A percentile compares a stretch with the other conserved stretches of the same genome.
Evolutionary conservation across 2,329 filamentous ascomycete genomes (phyloP).

Genomic region (Ceratocystis variospora): DNA sequence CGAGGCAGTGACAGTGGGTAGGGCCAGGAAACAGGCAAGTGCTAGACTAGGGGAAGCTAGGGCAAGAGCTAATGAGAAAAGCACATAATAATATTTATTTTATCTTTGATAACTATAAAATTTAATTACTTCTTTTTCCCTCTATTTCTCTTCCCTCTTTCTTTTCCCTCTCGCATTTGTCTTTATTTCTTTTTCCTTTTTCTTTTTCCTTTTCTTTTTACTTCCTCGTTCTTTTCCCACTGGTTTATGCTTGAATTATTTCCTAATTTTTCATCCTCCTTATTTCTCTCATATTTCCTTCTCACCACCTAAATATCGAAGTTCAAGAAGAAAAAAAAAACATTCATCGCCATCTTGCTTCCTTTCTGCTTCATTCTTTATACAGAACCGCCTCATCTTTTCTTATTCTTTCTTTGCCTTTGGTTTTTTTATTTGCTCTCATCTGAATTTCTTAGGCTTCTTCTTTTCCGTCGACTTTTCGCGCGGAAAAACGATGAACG

Average conservation of each 20-base stretch:
- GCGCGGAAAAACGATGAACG: constrained; percentile 23
- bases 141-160: not conserved
- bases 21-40: no score
- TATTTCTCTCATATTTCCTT: constrained; percentile 1
- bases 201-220: constrained; percentile 13
- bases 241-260: not conserved
- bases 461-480: constrained; percentile 41
- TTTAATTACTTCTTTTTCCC: constrained; percentile 1
- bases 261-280: constrained; percentile 2
- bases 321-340: not conserved
- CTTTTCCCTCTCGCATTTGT: not conserved
- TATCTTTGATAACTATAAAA: not conserved
- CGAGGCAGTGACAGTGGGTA: no score
- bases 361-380: constrained; percentile 7
- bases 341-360: not conserved
- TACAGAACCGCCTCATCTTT: not conserved
- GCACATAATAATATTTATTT: not conserved
- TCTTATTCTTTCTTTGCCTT: not conserved
- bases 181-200: constrained; percentile 8
- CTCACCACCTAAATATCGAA: not conserved
- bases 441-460: not conserved
- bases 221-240: constrained; percentile 9
- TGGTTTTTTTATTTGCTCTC: not conserved
- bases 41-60: no score
- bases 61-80: no score